These are phyloP conservation scores for Saccharomyces pastorianus DNA, from an alignment of 1,139 yeast species.

Conservation along the genomic window DNA sequence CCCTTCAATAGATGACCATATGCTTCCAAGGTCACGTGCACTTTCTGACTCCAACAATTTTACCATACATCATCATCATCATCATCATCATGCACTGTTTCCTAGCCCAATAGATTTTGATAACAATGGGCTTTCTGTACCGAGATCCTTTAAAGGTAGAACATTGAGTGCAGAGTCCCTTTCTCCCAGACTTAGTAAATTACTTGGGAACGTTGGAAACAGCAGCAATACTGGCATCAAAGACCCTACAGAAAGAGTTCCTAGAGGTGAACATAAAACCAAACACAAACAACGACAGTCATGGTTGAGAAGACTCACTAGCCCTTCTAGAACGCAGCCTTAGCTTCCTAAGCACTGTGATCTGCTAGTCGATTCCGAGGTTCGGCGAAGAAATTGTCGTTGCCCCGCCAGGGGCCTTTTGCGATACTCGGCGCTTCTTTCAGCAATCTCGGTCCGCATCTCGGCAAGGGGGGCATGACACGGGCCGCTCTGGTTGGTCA, in stretches of 20 bases:
- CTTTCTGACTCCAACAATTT: background rate
- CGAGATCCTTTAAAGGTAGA: background rate
- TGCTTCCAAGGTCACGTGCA: background rate
- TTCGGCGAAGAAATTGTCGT: background rate
- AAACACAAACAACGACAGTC: background rate
- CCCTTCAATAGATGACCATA: background rate
- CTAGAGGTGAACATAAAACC: background rate
- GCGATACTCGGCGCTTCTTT: constrained; percentile 1
- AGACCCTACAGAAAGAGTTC: background rate
- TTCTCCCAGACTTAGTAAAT: background rate
- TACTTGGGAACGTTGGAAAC: background rate
- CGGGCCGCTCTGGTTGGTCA: background rate
- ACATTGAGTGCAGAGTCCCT: background rate
- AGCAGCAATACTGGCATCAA: background rate
- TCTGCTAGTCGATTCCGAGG: background rate
- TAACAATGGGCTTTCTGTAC: background rate
- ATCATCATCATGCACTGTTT: background rate
- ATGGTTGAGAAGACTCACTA: constrained; percentile 3
- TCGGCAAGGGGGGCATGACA: constrained; percentile 4
- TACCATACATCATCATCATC: background rate
- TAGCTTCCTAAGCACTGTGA: background rate
- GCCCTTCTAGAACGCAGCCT: constrained; percentile 1
- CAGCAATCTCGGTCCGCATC: constrained; percentile 2
- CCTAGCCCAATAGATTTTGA: background rate
- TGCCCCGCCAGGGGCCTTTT: background rate